Percentiles rank a stretch among this genome's conserved stretches.
phyloP scores from a whole-genome alignment of 768 basidiomycete genomes.

The Hypsizygus marmoreus region DNA sequence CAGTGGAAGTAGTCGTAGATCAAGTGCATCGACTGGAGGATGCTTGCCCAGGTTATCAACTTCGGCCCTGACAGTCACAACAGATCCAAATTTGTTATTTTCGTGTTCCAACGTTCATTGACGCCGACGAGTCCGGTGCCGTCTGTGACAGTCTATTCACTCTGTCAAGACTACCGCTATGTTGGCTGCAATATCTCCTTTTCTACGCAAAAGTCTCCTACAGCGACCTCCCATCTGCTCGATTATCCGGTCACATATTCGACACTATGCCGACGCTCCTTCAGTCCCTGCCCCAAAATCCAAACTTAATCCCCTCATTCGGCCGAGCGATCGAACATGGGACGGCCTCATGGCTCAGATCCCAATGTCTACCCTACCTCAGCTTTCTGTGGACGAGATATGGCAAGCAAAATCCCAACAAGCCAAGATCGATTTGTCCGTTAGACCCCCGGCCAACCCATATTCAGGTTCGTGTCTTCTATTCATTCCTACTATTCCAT shows the following conservation, averaged over 20 bases:
- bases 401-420: constrained; percentile 40
- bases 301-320: not conserved
- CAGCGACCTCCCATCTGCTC: constrained; percentile 2
- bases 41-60: no score
- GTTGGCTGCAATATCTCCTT: constrained; percentile 11
- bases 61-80: constrained; percentile 8
- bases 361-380: no score
- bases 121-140: no score
- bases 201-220: constrained; percentile 7
- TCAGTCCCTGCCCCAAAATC: not conserved
- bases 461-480: constrained; percentile 47
- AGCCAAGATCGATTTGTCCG: constrained; percentile 21
- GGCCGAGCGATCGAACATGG: not conserved
- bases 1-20: no score
- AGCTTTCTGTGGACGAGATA: constrained; percentile 27
- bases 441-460: constrained; percentile 43
- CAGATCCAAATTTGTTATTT: constrained; percentile 13
- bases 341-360: not conserved
- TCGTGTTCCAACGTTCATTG: no score
- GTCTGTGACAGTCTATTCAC: no score
- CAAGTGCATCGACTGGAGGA: no score
- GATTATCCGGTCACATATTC: constrained; percentile 7
- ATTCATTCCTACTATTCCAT: no score
- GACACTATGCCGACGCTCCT: constrained; percentile 1
- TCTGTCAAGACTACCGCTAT: constrained; percentile 1